Evolutionary conservation across 129 eudicot genomes (phyloP).

Genomic region (Tanacetum coccineum): DNA sequence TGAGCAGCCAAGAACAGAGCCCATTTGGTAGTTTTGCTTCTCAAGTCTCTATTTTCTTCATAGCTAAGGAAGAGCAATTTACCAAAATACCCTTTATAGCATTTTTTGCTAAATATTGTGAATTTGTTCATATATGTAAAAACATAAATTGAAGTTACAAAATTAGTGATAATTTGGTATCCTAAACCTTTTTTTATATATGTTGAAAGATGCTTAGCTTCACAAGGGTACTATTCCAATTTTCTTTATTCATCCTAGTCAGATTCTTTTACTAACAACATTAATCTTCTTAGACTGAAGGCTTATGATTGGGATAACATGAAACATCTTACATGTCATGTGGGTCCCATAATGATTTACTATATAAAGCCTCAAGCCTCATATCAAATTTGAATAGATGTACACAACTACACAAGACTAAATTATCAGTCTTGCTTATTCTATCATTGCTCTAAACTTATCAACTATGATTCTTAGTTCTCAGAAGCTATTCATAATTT

Average conservation of each 20-base stretch:
- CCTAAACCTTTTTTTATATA: not conserved
- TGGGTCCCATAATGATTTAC: slow-evolving; percentile 62
- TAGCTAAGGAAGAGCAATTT: slow-evolving; percentile 50
- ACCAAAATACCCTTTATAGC: slow-evolving; percentile 28
- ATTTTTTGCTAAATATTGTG: not conserved
- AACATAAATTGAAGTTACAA: no score
- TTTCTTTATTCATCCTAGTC: slow-evolving; percentile 59
- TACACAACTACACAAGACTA: no score
- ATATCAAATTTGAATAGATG: slow-evolving; percentile 30
- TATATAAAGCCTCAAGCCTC: slow-evolving; percentile 46
- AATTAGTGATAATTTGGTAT: no score
- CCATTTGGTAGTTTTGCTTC: slow-evolving; percentile 49
- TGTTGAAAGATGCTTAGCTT: slow-evolving; percentile 77
- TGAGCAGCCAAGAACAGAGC: slow-evolving; percentile 38
- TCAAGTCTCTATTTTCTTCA: slow-evolving; percentile 55
- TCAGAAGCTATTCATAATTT: slow-evolving; percentile 42
- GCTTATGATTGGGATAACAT: slow-evolving; percentile 63
- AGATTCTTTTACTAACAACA: slow-evolving; percentile 64
- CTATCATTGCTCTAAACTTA: slow-evolving; percentile 15
- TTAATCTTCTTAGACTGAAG: slow-evolving; percentile 45
- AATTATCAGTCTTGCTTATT: slow-evolving; percentile 28
- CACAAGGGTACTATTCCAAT: slow-evolving; percentile 62
- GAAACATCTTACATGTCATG: slow-evolving; percentile 42
- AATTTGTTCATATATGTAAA: no score
- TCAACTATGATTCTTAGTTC: slow-evolving; percentile 45